Conservation (phyloP, 2,329 filamentous ascomycete species). For the Clarireedia monteithiana region DNA sequence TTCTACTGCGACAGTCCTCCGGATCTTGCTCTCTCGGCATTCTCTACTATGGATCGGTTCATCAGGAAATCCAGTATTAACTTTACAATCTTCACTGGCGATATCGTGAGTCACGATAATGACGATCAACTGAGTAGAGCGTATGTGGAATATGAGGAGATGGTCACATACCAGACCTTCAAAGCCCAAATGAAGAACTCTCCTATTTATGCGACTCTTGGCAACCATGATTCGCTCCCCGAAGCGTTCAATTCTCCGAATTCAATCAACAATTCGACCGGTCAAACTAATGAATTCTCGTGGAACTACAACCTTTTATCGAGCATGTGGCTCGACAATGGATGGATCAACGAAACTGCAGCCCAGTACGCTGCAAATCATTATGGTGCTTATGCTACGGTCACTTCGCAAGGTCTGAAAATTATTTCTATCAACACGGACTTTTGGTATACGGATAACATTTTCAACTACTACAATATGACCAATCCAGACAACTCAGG, state of each 20-base stretch:
- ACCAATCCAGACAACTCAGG: slow-evolving; percentile 23
- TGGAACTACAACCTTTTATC: slow-evolving; percentile 11
- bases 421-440: slow-evolving; percentile 26
- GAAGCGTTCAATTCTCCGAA: slow-evolving; percentile 1
- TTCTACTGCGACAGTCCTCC: slow-evolving; percentile 9
- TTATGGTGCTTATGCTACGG: slow-evolving; percentile 15
- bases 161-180: slow-evolving; percentile 22
- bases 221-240: slow-evolving; percentile 22
- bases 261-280: not conserved
- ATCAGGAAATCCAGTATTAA: slow-evolving; percentile 11
- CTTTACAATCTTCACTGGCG: slow-evolving; percentile 29
- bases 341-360: slow-evolving; percentile 21
- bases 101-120: slow-evolving; percentile 26
- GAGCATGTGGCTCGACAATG: slow-evolving; percentile 14
- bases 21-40: slow-evolving; percentile 8
- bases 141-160: slow-evolving; percentile 27
- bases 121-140: slow-evolving; percentile 22
- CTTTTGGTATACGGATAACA: slow-evolving; percentile 25
- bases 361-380: slow-evolving; percentile 22
- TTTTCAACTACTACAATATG: slow-evolving; percentile 24
- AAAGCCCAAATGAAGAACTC: slow-evolving; percentile 21
- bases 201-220: slow-evolving; percentile 25
- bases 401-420: slow-evolving; percentile 14
- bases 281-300: slow-evolving; percentile 7
- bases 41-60: slow-evolving; percentile 11